Evolutionary conservation across 768 basidiomycete species (phyloP).

Genomic region (Pulveroboletus sp.): DNA sequence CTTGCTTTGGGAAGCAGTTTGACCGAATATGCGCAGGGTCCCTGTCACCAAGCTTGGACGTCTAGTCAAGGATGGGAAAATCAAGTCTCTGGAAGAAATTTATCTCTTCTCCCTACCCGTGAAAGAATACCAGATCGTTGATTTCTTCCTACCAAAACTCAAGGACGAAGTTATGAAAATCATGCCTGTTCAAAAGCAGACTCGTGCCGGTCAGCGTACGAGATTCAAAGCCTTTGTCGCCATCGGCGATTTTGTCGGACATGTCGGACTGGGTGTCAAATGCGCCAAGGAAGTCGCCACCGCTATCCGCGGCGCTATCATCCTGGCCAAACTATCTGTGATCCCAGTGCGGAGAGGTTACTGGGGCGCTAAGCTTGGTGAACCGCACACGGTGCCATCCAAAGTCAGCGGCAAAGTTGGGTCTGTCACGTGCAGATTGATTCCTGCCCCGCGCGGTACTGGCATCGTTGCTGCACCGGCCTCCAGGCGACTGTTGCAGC

Average conservation of each 20-base stretch:
- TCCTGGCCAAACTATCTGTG: conserved; percentile 95
- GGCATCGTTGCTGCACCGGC: conserved; percentile 99
- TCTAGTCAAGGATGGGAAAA: conserved; percentile 98
- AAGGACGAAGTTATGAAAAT: conserved; percentile 99
- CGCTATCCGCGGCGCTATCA: conserved; percentile 98
- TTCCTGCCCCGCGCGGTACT: conserved; percentile 97
- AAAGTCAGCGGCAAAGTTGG: conserved; percentile 99
- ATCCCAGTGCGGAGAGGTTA: conserved; percentile 98
- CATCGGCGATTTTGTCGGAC: conserved; percentile 97
- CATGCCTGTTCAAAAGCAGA: conserved; percentile 99
- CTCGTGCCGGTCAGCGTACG: conserved; percentile 98
- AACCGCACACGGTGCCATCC: conserved; percentile 97
- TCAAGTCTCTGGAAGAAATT: conserved; percentile 99
- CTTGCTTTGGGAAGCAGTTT: conserved; percentile 2
- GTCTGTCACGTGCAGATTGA: conserved; percentile 98
- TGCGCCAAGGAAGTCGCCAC: conserved; percentile 99
- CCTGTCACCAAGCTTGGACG: conserved; percentile 99
- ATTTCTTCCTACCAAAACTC: conserved; percentile 97
- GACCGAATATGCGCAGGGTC: conserved; percentile 50
- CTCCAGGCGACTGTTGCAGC: conserved; percentile 91
- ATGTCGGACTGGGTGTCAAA: conserved; percentile 99
- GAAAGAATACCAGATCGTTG: conserved; percentile 99
- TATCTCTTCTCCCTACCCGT: conserved; percentile 99
- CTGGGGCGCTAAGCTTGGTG: conserved; percentile 99
- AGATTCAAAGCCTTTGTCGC: conserved; percentile 99